phyloP scores from a whole-genome alignment of 2,329 filamentous ascomycete species.

The Nemania diffusa region DNA sequence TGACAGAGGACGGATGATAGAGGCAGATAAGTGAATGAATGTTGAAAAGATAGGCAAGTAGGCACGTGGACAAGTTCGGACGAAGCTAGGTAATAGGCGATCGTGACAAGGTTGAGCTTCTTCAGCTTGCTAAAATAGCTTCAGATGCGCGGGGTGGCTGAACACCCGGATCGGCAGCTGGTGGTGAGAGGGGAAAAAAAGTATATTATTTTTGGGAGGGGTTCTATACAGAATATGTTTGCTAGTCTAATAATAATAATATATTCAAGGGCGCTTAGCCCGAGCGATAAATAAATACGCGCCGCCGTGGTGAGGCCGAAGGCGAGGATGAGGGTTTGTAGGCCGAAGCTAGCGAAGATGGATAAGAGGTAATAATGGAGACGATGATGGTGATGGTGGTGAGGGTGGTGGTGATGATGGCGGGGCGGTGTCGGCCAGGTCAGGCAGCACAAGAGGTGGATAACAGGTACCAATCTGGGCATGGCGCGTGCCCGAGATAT shows the following conservation, averaged over 20 bases:
- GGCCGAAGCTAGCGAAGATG: not conserved
- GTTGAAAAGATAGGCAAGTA: not conserved
- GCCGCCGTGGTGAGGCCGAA: not conserved
- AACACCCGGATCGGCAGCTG: no score
- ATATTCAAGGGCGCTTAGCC: not conserved
- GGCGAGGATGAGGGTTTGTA: not conserved
- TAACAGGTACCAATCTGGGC: not conserved
- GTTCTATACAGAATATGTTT: not conserved
- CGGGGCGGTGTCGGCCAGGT: not conserved
- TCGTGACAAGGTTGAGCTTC: not conserved
- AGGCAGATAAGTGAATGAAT: not conserved
- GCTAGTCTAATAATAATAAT: not conserved
- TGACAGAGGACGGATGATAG: not conserved
- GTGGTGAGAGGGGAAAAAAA: not conserved
- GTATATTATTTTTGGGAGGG: not conserved
- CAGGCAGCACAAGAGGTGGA: not conserved
- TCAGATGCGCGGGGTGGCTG: not conserved
- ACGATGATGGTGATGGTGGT: slow-evolving; percentile 1
- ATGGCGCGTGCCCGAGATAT: slow-evolving; percentile 5
- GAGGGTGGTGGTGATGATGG: not conserved
- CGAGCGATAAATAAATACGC: not conserved
- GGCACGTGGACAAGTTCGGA: not conserved
- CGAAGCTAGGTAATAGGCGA: not conserved
- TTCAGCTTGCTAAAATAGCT: not conserved
- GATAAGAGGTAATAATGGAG: not conserved